Base-by-base conservation (phyloP, 768 basidiomycete species). In the Coprinellus micaceus region DNA sequence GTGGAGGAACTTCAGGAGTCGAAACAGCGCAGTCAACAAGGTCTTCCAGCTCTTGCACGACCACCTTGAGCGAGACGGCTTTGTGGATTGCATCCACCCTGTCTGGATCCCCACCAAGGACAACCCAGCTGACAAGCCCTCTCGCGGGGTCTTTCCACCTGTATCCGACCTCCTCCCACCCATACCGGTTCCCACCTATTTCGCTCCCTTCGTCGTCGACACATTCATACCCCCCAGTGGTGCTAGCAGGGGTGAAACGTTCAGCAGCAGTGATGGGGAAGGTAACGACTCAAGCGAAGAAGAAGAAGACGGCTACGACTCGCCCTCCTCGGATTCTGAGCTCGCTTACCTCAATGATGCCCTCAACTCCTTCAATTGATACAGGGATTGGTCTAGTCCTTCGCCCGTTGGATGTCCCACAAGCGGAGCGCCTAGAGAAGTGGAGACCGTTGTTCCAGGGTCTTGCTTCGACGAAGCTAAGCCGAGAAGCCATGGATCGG, bases 1-100 rank as follows among this genome's bases (percentile, higher is more conserved):
- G 0, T 79, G 76, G 77, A 71, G 72, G 70, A 71, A 66, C 25
- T 69, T 69, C 0, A 39, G 73, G 2, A 76, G 75, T 58, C 25
- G 68, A 12, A 75, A 76, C 58, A 10, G 9, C 2, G 36, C 49
- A 1, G 62, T 66, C 44, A 76, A 75, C 24, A 22, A 60, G 0
- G 48, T 70, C 43, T 76, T 76, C 67, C 54, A 58, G 15, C 45
- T 58, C 9, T 60, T 63, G 9, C 63, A 71, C 46, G 19, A 47
- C 17, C 4, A 61, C 54, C 39, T 47, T 22, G 43, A 56, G 24
- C 40, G 47, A 4, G 2, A 17, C 5, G 13, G 39, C 0, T 3
- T 56, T 7, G 39, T 25, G 11, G 52, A 24, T 12, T 39, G 37
- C 13, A 26, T 64, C 29, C 51, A 67, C 56, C 58, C 64, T 5